Conservation (phyloP, 306 rosid species). For the Fagus crenata region DNA sequence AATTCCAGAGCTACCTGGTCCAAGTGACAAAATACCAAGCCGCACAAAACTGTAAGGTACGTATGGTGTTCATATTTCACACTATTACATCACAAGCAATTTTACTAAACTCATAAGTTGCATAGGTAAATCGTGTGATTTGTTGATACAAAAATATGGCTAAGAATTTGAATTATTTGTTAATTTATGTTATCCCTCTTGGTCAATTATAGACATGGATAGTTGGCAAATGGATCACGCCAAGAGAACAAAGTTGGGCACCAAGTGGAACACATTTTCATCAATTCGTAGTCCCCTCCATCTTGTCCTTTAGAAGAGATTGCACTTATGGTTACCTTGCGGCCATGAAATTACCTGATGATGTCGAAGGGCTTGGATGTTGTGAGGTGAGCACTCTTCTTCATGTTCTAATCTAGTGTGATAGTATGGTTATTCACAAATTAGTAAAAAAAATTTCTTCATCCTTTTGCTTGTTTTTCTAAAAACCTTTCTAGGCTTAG, state of each 20-base stretch:
- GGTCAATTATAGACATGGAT: conserved; percentile 69
- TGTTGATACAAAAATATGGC: too few species aligned
- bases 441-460: too few species aligned
- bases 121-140: too few species aligned
- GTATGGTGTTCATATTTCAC: background rate
- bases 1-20: conserved; percentile 75
- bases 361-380: conserved; percentile 73
- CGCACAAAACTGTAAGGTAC: conserved; percentile 85
- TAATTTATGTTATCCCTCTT: background rate
- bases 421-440: too few species aligned
- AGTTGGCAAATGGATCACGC: conserved; percentile 95
- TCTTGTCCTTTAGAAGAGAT: conserved; percentile 74
- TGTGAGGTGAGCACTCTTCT: conserved; percentile 64
- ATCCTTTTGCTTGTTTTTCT: too few species aligned
- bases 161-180: background rate
- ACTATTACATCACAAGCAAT: too few species aligned
- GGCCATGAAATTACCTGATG: conserved; percentile 87
- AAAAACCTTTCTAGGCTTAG: too few species aligned
- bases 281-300: conserved; percentile 95
- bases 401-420: background rate
- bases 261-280: conserved; percentile 92
- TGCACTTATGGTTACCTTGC: conserved; percentile 97
- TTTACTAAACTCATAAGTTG: too few species aligned
- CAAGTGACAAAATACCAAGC: conserved; percentile 95
- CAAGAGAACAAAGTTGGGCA: conserved; percentile 87